These are phyloP conservation scores for Talaromyces atroroseus DNA, from an alignment of 2,329 filamentous ascomycete species.

Conservation along the genomic window DNA sequence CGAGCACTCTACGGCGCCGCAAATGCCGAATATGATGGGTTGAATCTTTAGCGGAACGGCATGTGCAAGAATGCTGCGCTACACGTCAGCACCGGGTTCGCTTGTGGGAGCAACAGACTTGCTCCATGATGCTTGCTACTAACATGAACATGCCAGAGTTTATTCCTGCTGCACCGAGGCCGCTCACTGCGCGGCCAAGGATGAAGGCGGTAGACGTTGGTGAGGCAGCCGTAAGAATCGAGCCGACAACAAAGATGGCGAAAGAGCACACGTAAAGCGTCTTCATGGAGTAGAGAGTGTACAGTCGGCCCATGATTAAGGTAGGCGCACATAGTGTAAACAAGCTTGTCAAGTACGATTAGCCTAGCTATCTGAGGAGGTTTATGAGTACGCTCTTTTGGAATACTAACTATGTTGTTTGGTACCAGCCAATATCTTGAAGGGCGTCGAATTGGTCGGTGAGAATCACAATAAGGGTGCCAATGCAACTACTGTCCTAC, in stretches of 20 bases:
- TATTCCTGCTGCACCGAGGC: constrained; percentile 23
- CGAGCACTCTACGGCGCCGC: constrained; percentile 6
- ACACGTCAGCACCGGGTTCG: not conserved
- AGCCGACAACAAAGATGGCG: constrained; percentile 27
- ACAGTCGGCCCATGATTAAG: constrained; percentile 25
- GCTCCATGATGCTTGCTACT: not conserved
- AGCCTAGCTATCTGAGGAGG: not conserved
- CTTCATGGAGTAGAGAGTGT: constrained; percentile 29
- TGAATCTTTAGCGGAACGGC: not conserved
- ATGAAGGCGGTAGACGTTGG: constrained; percentile 26
- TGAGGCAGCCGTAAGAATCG: constrained; percentile 24
- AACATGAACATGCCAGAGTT: constrained; percentile 15
- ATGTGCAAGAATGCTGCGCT: not conserved
- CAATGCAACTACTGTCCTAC: not conserved
- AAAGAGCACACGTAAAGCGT: constrained; percentile 24
- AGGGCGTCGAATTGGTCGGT: not conserved
- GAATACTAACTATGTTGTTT: not conserved
- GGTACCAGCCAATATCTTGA: constrained; percentile 1
- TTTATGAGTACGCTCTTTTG: not conserved
- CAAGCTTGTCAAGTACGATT: constrained; percentile 2
- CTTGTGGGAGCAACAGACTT: not conserved
- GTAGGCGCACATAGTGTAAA: constrained; percentile 5
- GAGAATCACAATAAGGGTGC: not conserved
- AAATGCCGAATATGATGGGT: constrained; percentile 1
- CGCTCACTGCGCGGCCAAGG: constrained; percentile 26